These are phyloP conservation scores for Posidonia oceanica DNA, from an alignment of 116 monocot genomes.

Conservation along the genomic window DNA sequence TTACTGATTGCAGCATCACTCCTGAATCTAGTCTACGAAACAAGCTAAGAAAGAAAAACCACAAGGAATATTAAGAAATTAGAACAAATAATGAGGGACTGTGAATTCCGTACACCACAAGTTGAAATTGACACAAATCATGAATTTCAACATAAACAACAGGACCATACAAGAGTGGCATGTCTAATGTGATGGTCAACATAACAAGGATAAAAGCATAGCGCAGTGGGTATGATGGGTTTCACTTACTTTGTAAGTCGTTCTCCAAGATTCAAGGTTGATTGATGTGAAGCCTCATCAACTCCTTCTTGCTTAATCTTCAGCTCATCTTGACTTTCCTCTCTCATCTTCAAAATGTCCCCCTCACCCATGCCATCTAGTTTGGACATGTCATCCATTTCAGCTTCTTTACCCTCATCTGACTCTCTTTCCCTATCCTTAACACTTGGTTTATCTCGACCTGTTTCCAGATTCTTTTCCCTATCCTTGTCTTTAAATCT, in stretches of 20 bases:
- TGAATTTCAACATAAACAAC: background rate
- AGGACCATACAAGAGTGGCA: background rate
- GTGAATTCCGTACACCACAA: too few species aligned
- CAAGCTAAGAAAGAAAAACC: too few species aligned
- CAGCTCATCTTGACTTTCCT: background rate
- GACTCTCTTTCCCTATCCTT: slow-evolving; percentile 3
- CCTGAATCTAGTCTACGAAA: too few species aligned
- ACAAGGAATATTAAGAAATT: too few species aligned
- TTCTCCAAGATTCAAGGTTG: slow-evolving; percentile 26
- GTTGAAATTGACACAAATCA: too few species aligned
- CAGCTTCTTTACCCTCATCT: background rate
- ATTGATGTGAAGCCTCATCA: slow-evolving; percentile 5
- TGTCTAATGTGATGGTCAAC: background rate
- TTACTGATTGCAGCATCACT: too few species aligned
- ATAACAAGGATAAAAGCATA: background rate
- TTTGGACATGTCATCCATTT: background rate
- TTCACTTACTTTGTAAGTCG: slow-evolving; percentile 47
- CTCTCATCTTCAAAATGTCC: background rate
- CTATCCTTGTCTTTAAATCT: slow-evolving; percentile 18
- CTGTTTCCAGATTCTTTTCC: slow-evolving; percentile 7
- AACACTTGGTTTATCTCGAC: background rate
- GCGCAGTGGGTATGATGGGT: background rate
- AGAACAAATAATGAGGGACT: too few species aligned
- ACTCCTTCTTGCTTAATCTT: background rate
- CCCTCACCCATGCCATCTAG: slow-evolving; percentile 1